These are phyloP conservation scores for Cetradonia linearis DNA, from an alignment of 495 filamentous ascomycete species.

Conservation along the genomic window DNA sequence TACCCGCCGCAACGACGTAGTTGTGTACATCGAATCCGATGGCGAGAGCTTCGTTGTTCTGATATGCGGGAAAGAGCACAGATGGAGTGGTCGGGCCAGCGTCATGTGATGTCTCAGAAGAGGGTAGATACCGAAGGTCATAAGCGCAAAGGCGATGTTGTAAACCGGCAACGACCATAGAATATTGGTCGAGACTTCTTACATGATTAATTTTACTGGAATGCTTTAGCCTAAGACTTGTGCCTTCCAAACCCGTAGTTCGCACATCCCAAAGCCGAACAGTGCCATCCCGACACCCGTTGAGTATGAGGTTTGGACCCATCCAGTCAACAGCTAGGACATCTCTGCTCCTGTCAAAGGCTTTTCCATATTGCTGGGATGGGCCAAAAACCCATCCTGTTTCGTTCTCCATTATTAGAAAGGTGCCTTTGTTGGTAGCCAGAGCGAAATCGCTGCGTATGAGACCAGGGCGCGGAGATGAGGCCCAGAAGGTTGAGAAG, in stretches of 20 bases:
- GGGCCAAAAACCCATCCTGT: conserved; percentile 3
- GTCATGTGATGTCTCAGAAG: neutral
- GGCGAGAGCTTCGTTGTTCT: neutral
- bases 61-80: conserved; percentile 10
- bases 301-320: conserved; percentile 6
- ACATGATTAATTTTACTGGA: conserved; percentile 15
- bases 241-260: conserved; percentile 3
- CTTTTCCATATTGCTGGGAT: neutral
- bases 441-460: conserved; percentile 12
- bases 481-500: conserved; percentile 8
- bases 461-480: conserved; percentile 6
- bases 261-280: conserved; percentile 19
- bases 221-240: conserved; percentile 11
- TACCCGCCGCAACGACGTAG: conserved; percentile 12
- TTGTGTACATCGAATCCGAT: conserved; percentile 16
- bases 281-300: conserved; percentile 10
- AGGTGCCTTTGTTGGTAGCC: conserved; percentile 5
- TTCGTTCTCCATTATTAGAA: conserved; percentile 1
- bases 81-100: neutral
- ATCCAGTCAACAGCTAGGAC: conserved; percentile 19
- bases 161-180: conserved; percentile 17
- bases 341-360: neutral
- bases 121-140: conserved; percentile 13
- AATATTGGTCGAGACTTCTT: conserved; percentile 7
- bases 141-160: conserved; percentile 8